Conservation (phyloP, 2,329 filamentous ascomycete genomes). For the Mycosphaerelloides madeirae region DNA sequence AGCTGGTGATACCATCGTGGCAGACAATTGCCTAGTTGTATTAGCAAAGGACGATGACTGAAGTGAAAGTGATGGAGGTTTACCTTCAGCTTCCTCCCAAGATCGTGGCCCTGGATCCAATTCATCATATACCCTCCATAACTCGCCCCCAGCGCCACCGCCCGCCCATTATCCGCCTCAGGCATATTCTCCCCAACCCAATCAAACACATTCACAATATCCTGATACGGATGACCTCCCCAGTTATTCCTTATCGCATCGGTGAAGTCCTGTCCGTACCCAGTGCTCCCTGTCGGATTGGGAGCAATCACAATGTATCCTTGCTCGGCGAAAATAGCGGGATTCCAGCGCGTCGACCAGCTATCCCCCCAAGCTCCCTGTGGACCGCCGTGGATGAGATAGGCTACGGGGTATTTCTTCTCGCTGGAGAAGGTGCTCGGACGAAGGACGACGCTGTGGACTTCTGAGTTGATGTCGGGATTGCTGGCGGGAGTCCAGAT, state of each 20-base stretch:
- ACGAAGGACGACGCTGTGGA: constrained; percentile 53
- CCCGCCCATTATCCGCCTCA: constrained; percentile 64
- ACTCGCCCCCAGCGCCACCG: constrained; percentile 69
- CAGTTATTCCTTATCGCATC: constrained; percentile 69
- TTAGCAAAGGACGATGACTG: too few relatives aligned
- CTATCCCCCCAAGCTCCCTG: constrained; percentile 28
- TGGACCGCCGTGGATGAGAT: constrained; percentile 31
- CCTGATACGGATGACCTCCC: constrained; percentile 79
- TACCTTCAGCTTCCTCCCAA: constrained; percentile 75
- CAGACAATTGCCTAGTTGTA: constrained; percentile 63
- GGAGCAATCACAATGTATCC: constrained; percentile 29
- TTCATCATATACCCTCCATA: constrained; percentile 74
- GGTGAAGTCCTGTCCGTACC: constrained; percentile 29
- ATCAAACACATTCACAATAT: constrained; percentile 74
- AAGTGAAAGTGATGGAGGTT: too few relatives aligned
- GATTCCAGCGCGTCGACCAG: constrained; percentile 31
- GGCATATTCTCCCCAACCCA: constrained; percentile 62
- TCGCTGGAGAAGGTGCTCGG: constrained; percentile 26
- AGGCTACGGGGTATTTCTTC: constrained; percentile 30
- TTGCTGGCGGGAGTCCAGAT: constrained; percentile 65
- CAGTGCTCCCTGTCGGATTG: constrained; percentile 29
- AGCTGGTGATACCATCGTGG: constrained; percentile 31
- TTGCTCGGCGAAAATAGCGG: constrained; percentile 30
- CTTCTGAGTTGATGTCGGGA: constrained; percentile 45
- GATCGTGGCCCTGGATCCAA: constrained; percentile 70